These are phyloP conservation scores for Paramecium pentaurelia DNA, from an alignment of 73 alveolate species.

Conservation along the genomic window DNA sequence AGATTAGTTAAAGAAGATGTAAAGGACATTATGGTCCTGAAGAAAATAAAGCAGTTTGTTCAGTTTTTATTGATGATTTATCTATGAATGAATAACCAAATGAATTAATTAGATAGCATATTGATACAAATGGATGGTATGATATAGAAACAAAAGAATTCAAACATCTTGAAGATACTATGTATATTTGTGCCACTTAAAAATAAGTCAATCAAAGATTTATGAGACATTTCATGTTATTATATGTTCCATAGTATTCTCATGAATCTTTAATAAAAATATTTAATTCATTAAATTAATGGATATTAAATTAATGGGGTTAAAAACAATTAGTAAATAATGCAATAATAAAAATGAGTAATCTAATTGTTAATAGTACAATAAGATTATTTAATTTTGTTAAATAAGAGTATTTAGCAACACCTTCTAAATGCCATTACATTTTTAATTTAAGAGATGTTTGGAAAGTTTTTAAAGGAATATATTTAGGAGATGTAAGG, in stretches of 20 bases:
- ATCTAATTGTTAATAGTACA: not conserved
- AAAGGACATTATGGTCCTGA: slow-evolving; percentile 96
- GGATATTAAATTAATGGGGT: slow-evolving; percentile 37
- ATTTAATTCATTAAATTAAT: slow-evolving; percentile 27
- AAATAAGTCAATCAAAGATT: slow-evolving; percentile 70
- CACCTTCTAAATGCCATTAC: slow-evolving; percentile 93
- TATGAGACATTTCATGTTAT: slow-evolving; percentile 69
- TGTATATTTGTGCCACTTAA: slow-evolving; percentile 73
- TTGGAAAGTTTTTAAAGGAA: slow-evolving; percentile 92
- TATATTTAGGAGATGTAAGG: slow-evolving; percentile 66
- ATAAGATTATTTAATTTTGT: not conserved
- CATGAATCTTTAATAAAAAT: slow-evolving; percentile 56
- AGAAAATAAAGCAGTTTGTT: slow-evolving; percentile 76
- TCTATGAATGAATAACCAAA: slow-evolving; percentile 98
- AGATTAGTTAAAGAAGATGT: slow-evolving; percentile 69
- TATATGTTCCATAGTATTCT: slow-evolving; percentile 62
- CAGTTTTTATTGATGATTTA: slow-evolving; percentile 84
- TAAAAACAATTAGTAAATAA: not conserved
- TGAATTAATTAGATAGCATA: slow-evolving; percentile 97
- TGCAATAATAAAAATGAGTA: not conserved
- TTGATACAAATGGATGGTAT: slow-evolving; percentile 96
- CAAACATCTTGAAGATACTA: slow-evolving; percentile 79
- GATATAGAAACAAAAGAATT: slow-evolving; percentile 84
- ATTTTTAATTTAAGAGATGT: slow-evolving; percentile 88
- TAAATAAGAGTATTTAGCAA: slow-evolving; percentile 82